Conservation (phyloP, 208 protist species). For the Wallacemonas sp. region DNA sequence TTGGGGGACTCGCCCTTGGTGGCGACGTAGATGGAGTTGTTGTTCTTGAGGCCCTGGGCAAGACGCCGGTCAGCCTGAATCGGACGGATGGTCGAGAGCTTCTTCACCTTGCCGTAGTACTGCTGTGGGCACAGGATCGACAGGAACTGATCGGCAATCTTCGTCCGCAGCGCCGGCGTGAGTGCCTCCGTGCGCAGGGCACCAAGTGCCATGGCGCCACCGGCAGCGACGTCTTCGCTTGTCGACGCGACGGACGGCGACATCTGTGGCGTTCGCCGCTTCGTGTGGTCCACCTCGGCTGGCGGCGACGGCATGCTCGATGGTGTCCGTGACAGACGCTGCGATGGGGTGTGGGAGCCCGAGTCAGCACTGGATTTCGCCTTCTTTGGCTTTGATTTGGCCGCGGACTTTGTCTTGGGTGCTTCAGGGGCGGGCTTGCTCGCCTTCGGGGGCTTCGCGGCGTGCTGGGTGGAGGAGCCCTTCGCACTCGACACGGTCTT, state of each 20-base stretch:
- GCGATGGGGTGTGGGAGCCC: neutral
- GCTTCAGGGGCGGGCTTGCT: neutral
- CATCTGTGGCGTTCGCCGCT: constrained; percentile 13
- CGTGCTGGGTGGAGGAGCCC: neutral
- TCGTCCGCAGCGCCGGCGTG: constrained; percentile 40
- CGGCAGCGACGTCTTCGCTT: neutral
- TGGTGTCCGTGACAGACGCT: neutral
- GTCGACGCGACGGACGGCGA: neutral
- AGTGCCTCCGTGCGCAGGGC: constrained; percentile 23
- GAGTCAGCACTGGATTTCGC: neutral
- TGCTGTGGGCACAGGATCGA: constrained; percentile 84
- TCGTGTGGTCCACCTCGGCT: constrained; percentile 10
- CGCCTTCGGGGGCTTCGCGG: neutral
- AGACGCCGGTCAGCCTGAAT: constrained; percentile 40
- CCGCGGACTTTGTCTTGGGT: neutral
- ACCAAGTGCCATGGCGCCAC: neutral
- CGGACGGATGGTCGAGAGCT: constrained; percentile 62
- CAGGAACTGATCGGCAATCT: constrained; percentile 74
- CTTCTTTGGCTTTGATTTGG: constrained; percentile 16
- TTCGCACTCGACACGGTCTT: constrained; percentile 1
- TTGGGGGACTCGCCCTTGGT: constrained; percentile 77
- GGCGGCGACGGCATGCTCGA: constrained; percentile 11
- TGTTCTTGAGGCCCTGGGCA: constrained; percentile 42
- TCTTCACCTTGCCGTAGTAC: constrained; percentile 84
- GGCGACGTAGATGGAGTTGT: constrained; percentile 81